Conservation (phyloP, 495 filamentous ascomycete genomes). For the Penicillium diatomitis region DNA sequence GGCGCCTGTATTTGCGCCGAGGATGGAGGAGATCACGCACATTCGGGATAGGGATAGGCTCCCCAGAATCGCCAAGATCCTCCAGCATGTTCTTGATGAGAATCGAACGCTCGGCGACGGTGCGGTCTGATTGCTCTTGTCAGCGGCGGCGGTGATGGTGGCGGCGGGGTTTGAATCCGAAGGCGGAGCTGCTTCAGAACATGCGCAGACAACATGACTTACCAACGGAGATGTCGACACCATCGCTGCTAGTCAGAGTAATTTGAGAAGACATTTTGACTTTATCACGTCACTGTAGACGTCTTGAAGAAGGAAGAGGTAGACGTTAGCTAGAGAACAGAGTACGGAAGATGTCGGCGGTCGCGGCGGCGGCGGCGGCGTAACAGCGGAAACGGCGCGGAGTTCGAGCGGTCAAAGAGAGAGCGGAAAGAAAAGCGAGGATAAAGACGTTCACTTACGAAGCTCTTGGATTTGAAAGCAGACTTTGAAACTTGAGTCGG, state of each 20-base stretch:
- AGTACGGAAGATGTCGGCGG: background rate
- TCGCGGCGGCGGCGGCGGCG: too few species aligned
- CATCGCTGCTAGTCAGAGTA: slow-evolving; percentile 50
- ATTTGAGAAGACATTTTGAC: slow-evolving; percentile 20
- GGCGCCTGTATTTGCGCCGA: background rate
- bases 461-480: too few species aligned
- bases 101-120: slow-evolving; percentile 82
- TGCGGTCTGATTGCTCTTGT: slow-evolving; percentile 48
- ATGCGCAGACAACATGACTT: slow-evolving; percentile 13
- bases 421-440: too few species aligned
- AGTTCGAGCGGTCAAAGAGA: background rate
- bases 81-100: slow-evolving; percentile 98
- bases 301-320: background rate
- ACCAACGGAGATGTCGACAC: slow-evolving; percentile 47
- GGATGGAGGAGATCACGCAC: slow-evolving; percentile 38
- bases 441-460: too few species aligned
- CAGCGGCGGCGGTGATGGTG: background rate
- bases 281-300: too few species aligned
- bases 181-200: too few species aligned
- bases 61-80: slow-evolving; percentile 66
- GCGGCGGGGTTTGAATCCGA: too few species aligned
- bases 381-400: background rate
- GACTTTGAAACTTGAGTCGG: too few species aligned
- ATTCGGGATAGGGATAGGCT: slow-evolving; percentile 79
- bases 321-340: background rate